Conservation (phyloP, 176 grass and related monocot genomes). For the Phragmites australis region DNA sequence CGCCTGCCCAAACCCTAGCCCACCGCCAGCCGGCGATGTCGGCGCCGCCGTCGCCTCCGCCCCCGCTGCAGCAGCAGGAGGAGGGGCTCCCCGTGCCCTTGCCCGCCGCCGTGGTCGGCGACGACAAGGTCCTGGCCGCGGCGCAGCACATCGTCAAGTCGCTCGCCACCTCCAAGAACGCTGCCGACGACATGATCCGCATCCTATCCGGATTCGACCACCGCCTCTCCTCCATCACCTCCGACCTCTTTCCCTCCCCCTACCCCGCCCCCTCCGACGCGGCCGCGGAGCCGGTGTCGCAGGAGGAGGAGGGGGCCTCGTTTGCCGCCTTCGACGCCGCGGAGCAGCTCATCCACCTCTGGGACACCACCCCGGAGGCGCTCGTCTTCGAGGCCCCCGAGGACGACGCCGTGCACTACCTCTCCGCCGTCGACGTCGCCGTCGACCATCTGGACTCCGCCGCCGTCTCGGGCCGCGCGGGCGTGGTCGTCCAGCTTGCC, state of each 20-base stretch:
- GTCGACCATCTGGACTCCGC: constrained; percentile 27
- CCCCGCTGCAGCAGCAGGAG: not conserved
- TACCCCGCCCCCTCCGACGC: not conserved
- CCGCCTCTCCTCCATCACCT: constrained; percentile 75
- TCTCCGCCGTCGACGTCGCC: constrained; percentile 51
- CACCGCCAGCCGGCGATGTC: constrained; percentile 28
- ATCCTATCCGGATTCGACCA: constrained; percentile 97
- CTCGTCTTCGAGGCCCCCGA: constrained; percentile 72
- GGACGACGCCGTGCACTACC: constrained; percentile 57
- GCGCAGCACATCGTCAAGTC: constrained; percentile 98
- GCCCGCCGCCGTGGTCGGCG: constrained; percentile 39
- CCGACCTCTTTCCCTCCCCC: constrained; percentile 52
- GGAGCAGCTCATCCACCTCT: constrained; percentile 66
- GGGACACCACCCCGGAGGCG: constrained; percentile 70
- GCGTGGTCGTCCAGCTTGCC: constrained; percentile 69
- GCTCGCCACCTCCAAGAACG: constrained; percentile 97
- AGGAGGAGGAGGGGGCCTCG: not conserved
- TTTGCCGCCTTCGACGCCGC: constrained; percentile 50
- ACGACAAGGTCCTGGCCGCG: constrained; percentile 90
- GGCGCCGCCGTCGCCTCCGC: constrained; percentile 16
- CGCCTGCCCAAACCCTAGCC: constrained; percentile 45
- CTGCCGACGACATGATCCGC: constrained; percentile 98
- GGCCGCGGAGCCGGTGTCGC: not conserved
- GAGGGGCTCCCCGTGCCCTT: constrained; percentile 6
- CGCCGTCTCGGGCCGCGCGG: constrained; percentile 32